A percentile compares a stretch with the other conserved stretches of the same genome.
phyloP scores from a whole-genome alignment of 352 stramenopile species.

The Phytophthora niederhauseri region DNA sequence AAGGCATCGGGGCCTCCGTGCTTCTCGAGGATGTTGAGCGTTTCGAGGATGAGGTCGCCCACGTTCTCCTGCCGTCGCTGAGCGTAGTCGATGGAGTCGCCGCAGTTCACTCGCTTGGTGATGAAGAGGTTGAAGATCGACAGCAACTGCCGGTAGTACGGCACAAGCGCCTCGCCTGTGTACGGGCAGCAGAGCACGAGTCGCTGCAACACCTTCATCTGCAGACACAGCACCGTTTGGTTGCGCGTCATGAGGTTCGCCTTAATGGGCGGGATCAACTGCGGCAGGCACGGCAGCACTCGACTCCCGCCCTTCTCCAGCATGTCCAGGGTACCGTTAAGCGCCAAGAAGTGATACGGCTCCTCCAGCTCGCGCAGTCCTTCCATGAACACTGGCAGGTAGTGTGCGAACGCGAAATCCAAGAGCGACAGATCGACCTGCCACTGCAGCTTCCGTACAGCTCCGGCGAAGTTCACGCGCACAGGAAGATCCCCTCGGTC shows the following conservation, averaged over 20 bases:
- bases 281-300: slow-evolving; percentile 60
- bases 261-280: slow-evolving; percentile 77
- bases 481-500: slow-evolving; percentile 75
- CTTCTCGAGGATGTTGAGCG: slow-evolving; percentile 89
- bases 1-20: slow-evolving; percentile 88
- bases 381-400: slow-evolving; percentile 94
- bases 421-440: slow-evolving; percentile 68
- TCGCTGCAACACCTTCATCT: slow-evolving; percentile 81
- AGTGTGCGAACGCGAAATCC: slow-evolving; percentile 86
- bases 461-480: slow-evolving; percentile 75
- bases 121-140: slow-evolving; percentile 94
- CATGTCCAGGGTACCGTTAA: slow-evolving; percentile 83
- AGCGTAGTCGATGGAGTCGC: slow-evolving; percentile 93
- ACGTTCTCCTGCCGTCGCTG: slow-evolving; percentile 91
- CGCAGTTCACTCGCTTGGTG: slow-evolving; percentile 92
- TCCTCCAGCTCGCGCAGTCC: slow-evolving; percentile 88
- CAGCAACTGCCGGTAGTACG: slow-evolving; percentile 93
- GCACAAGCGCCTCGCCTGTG: slow-evolving; percentile 90
- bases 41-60: slow-evolving; percentile 90
- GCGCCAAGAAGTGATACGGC: slow-evolving; percentile 84
- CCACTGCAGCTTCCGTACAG: slow-evolving; percentile 79
- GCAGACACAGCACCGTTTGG: slow-evolving; percentile 71
- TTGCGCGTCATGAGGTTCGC: slow-evolving; percentile 88
- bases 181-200: slow-evolving; percentile 72
- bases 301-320: slow-evolving; percentile 74